Evolutionary conservation across 176 grass and related monocot species (phyloP).

Genomic region (Triticum turgidum): DNA sequence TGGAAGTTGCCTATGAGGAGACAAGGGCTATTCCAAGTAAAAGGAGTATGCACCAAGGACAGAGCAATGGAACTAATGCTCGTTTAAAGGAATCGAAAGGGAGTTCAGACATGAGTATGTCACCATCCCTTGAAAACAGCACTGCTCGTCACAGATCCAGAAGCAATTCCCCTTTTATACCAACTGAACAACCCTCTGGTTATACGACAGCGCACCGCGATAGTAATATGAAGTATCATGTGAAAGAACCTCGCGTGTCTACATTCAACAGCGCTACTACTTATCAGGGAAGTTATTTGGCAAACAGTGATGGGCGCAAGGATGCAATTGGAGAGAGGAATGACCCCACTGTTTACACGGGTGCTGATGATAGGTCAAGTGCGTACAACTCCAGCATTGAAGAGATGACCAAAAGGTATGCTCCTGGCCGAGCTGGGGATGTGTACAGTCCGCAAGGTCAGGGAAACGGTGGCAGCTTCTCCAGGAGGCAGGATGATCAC

Average conservation of each 20-base stretch:
- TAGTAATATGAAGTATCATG: background rate
- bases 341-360: background rate
- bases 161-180: constrained; percentile 14
- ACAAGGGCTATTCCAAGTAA: constrained; percentile 26
- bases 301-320: background rate
- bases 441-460: constrained; percentile 15
- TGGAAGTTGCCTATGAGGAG: constrained; percentile 54
- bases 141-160: constrained; percentile 28
- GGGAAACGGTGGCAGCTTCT: constrained; percentile 13
- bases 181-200: background rate
- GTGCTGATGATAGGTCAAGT: constrained; percentile 27
- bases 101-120: constrained; percentile 61
- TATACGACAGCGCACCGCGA: background rate
- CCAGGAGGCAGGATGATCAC: constrained; percentile 10
- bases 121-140: constrained; percentile 20
- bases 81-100: background rate
- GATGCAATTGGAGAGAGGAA: background rate
- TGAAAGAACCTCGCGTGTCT: constrained; percentile 4
- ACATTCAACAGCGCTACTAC: background rate
- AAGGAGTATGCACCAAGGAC: constrained; percentile 23
- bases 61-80: constrained; percentile 30
- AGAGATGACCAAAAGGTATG: constrained; percentile 18
- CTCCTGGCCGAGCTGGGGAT: background rate
- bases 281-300: constrained; percentile 26
- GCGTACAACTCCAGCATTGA: constrained; percentile 19